phyloP scores from a whole-genome alignment of 306 rosid genomes.

The Neltuma alba region DNA sequence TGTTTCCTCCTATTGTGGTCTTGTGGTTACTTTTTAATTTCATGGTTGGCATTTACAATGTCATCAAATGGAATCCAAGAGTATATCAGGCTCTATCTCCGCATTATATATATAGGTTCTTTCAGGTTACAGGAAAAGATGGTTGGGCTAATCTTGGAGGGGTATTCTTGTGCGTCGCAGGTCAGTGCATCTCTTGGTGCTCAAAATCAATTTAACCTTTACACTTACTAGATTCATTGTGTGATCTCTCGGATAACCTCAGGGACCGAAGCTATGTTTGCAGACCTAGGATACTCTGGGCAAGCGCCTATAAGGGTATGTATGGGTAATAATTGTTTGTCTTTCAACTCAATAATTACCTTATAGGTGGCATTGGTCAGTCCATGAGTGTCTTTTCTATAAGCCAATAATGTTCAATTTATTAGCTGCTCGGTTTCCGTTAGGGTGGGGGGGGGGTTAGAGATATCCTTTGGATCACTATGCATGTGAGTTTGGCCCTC shows the following conservation, averaged over 20 bases:
- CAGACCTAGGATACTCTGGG: conserved; percentile 75
- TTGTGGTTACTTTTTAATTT: conserved; percentile 71
- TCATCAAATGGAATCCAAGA: conserved; percentile 74
- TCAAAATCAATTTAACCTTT: conserved; percentile 30
- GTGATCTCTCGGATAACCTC: conserved; percentile 45
- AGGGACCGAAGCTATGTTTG: conserved; percentile 86
- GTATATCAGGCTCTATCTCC: conserved; percentile 86
- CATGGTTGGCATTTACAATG: conserved; percentile 76
- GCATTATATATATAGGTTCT: conserved; percentile 71
- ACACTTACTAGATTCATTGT: conserved; percentile 31
- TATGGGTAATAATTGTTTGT: conserved; percentile 30
- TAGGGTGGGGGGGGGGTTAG: conserved; percentile 30
- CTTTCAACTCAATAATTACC: conserved; percentile 27
- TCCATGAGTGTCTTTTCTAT: conserved; percentile 28
- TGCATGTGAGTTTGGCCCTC: not conserved
- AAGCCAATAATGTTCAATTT: conserved; percentile 17
- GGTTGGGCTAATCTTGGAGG: conserved; percentile 87
- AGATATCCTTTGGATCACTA: conserved; percentile 21
- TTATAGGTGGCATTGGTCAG: conserved; percentile 29
- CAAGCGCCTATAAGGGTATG: conserved; percentile 79
- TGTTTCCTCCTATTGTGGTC: conserved; percentile 74
- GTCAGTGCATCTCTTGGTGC: conserved; percentile 45
- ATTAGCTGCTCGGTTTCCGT: conserved; percentile 24
- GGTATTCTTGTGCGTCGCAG: conserved; percentile 71
- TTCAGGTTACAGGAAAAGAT: conserved; percentile 67